phyloP scores from a whole-genome alignment of 139 green algal species.

The Microglena sp. region DNA sequence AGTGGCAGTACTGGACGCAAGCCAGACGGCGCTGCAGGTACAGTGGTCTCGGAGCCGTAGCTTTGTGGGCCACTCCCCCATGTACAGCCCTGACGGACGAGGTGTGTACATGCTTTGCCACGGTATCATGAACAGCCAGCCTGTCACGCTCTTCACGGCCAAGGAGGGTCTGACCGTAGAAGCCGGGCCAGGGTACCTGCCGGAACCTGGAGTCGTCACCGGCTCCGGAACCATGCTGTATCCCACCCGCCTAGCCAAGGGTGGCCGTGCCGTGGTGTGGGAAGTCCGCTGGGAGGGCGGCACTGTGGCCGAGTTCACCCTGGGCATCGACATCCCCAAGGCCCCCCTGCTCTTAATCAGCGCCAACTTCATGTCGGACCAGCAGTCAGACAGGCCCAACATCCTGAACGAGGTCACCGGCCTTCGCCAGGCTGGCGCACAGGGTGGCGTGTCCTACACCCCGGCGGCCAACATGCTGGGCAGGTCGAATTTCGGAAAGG shows the following conservation, averaged over 20 bases:
- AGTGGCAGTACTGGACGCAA: conserved; percentile 20
- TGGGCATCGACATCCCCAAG: too few species aligned
- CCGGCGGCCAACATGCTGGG: too few species aligned
- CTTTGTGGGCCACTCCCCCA: not conserved
- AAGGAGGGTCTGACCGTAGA: conserved; percentile 17
- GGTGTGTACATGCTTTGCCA: conserved; percentile 27
- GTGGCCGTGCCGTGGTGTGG: conserved; percentile 7
- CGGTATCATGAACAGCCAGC: conserved; percentile 9
- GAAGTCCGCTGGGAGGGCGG: conserved; percentile 6
- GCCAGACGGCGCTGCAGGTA: conserved; percentile 9
- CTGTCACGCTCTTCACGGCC: conserved; percentile 16
- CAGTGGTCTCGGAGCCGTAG: conserved; percentile 10
- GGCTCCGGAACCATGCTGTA: too few species aligned
- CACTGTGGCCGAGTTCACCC: not conserved
- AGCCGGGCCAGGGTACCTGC: not conserved
- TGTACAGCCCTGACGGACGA: conserved; percentile 12
- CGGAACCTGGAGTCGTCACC: not conserved
- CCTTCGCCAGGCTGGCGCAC: too few species aligned
- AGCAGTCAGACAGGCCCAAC: too few species aligned
- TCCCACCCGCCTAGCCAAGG: not conserved
- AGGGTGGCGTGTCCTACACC: too few species aligned
- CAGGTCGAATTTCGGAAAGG: conserved; percentile 8
- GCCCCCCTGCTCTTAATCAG: too few species aligned
- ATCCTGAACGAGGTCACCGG: too few species aligned
- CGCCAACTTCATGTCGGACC: too few species aligned